Evolutionary conservation across 202 grass and related monocot genomes (phyloP).

Genomic region (Saccharum hybrid): DNA sequence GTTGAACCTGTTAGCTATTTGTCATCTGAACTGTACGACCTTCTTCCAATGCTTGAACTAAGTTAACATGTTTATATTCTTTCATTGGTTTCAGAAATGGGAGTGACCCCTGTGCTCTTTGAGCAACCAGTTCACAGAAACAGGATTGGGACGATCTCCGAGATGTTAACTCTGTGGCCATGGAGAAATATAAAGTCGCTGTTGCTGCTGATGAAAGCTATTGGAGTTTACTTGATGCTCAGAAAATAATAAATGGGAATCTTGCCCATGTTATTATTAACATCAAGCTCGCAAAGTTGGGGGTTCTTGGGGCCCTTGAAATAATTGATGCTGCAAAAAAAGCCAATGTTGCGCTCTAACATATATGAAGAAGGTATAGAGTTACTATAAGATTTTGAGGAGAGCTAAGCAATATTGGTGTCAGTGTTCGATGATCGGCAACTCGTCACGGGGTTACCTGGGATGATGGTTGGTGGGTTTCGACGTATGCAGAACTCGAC

Average conservation of each 20-base stretch:
- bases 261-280: slow-evolving; percentile 84
- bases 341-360: too few relatives aligned
- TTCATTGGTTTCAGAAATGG: slow-evolving; percentile 72
- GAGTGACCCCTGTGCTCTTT: slow-evolving; percentile 82
- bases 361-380: too few relatives aligned
- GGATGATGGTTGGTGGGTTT: too few relatives aligned
- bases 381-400: too few relatives aligned
- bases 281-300: slow-evolving; percentile 90
- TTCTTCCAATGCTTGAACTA: not conserved
- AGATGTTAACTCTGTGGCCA: slow-evolving; percentile 69
- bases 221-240: slow-evolving; percentile 67
- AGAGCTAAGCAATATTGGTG: too few relatives aligned
- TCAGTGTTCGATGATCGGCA: too few relatives aligned
- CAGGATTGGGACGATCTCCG: slow-evolving; percentile 76
- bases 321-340: slow-evolving; percentile 42
- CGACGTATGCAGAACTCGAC: too few relatives aligned
- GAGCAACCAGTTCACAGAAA: slow-evolving; percentile 95
- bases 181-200: slow-evolving; percentile 74
- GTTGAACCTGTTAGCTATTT: slow-evolving; percentile 1
- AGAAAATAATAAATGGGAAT: slow-evolving; percentile 78
- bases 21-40: not conserved
- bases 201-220: slow-evolving; percentile 98
- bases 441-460: too few relatives aligned
- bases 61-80: slow-evolving; percentile 8
- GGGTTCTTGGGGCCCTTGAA: slow-evolving; percentile 77